Percentiles rank a stretch among this genome's conserved stretches.
These are phyloP conservation scores for Hypoxylon sp. DNA, from an alignment of 2,329 filamentous ascomycete genomes.

Conservation along the genomic window DNA sequence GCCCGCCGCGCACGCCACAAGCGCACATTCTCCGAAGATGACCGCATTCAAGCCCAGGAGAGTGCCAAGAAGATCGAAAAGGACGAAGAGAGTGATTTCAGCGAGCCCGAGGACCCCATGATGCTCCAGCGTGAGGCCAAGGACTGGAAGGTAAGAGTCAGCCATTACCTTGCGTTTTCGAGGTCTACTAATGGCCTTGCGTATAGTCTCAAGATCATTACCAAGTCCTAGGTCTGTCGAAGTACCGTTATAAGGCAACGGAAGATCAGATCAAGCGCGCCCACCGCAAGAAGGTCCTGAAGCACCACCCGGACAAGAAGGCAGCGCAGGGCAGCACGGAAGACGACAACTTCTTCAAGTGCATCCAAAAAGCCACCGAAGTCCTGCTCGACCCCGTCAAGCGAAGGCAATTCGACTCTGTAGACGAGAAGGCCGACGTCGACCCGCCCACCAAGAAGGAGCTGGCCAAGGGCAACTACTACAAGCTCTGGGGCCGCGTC, in stretches of 20 bases:
- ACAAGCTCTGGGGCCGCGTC: constrained; percentile 92
- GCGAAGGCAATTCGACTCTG: constrained; percentile 95
- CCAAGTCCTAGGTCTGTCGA: constrained; percentile 91
- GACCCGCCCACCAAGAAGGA: constrained; percentile 95
- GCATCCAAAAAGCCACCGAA: constrained; percentile 98
- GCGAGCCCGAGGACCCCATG: constrained; percentile 92
- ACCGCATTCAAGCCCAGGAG: constrained; percentile 95
- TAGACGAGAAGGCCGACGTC: constrained; percentile 93
- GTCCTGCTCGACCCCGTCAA: constrained; percentile 92
- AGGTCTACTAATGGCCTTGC: constrained; percentile 23
- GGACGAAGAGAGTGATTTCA: constrained; percentile 90
- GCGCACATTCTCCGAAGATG: constrained; percentile 98
- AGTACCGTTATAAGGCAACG: constrained; percentile 92
- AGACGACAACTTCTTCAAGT: constrained; percentile 99
- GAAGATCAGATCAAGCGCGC: constrained; percentile 99
- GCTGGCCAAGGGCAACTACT: constrained; percentile 87
- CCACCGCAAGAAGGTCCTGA: constrained; percentile 99
- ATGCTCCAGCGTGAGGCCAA: constrained; percentile 95
- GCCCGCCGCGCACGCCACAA: constrained; percentile 95
- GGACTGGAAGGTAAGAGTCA: constrained; percentile 90
- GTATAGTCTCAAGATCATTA: constrained; percentile 93
- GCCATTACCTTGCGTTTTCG: background rate
- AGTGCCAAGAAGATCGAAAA: constrained; percentile 96
- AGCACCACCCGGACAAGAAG: constrained; percentile 99
- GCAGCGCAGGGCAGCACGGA: constrained; percentile 88